These are phyloP conservation scores for Ascochyta lentis DNA, from an alignment of 2,329 filamentous ascomycete genomes.

Conservation along the genomic window DNA sequence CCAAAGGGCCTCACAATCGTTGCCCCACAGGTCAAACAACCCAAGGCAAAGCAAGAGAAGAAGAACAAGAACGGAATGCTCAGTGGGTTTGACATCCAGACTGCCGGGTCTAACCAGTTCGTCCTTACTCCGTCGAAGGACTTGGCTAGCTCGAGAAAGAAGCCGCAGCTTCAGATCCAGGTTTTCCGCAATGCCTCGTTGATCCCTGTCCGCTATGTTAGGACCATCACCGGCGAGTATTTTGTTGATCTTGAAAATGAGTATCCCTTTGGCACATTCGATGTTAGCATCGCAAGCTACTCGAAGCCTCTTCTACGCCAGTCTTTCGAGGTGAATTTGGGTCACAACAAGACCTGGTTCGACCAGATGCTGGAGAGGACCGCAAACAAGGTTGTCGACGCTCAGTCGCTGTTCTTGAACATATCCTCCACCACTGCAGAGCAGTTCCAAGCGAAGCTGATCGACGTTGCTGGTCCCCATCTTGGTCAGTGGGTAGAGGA, in stretches of 20 bases:
- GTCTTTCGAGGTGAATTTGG: slow-evolving; percentile 42
- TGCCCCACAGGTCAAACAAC: slow-evolving; percentile 19
- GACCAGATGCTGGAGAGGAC: slow-evolving; percentile 29
- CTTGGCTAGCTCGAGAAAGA: slow-evolving; percentile 51
- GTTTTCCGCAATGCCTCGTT: slow-evolving; percentile 54
- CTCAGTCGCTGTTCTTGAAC: slow-evolving; percentile 29
- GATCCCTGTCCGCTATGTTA: slow-evolving; percentile 54
- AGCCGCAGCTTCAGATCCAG: slow-evolving; percentile 57
- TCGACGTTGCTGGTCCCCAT: background rate
- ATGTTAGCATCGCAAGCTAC: slow-evolving; percentile 54
- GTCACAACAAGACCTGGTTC: slow-evolving; percentile 40
- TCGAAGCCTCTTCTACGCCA: slow-evolving; percentile 48
- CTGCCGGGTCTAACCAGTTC: slow-evolving; percentile 62
- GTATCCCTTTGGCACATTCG: slow-evolving; percentile 57
- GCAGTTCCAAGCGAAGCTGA: slow-evolving; percentile 15
- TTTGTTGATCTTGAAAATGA: slow-evolving; percentile 58
- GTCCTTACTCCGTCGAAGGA: slow-evolving; percentile 58
- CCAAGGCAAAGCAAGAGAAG: slow-evolving; percentile 16
- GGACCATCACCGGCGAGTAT: slow-evolving; percentile 62
- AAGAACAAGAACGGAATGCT: slow-evolving; percentile 36
- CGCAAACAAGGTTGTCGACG: slow-evolving; percentile 26
- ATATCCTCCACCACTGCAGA: slow-evolving; percentile 27
- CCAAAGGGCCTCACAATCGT: slow-evolving; percentile 24
- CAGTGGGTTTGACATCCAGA: slow-evolving; percentile 59
- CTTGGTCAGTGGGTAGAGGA: slow-evolving; percentile 4